A percentile compares a stretch with the other conserved stretches of the same genome.
These are phyloP conservation scores for Torrubiellomyces zombiae DNA, from an alignment of 2,329 filamentous ascomycete genomes.

Conservation along the genomic window DNA sequence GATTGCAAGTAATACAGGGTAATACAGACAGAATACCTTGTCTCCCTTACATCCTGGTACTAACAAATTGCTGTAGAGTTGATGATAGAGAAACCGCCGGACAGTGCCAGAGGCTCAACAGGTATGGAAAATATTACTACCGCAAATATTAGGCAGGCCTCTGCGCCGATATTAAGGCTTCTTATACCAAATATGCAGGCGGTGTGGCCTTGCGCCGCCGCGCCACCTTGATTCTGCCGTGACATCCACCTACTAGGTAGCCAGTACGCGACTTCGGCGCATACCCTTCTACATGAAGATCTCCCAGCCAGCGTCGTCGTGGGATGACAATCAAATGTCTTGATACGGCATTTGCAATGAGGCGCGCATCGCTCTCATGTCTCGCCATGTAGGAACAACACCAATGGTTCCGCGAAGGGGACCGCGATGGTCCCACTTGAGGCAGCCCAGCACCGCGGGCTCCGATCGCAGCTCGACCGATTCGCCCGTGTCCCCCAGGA, in stretches of 20 bases:
- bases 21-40: too few species aligned
- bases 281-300: too few species aligned
- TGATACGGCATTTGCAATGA: conserved; percentile 6
- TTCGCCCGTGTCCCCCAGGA: conserved; percentile 28
- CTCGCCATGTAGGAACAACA: conserved; percentile 22
- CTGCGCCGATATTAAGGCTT: too few species aligned
- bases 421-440: conserved; percentile 35
- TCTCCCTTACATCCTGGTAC: too few species aligned
- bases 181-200: conserved; percentile 10
- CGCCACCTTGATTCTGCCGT: conserved; percentile 12
- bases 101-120: too few species aligned
- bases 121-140: too few species aligned
- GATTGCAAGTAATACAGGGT: too few species aligned
- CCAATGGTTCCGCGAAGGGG: conserved; percentile 27
- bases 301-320: conserved; percentile 3
- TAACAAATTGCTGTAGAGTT: too few species aligned
- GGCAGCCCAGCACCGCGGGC: conserved; percentile 32
- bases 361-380: conserved; percentile 14
- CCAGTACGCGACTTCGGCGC: too few species aligned
- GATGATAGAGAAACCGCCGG: too few species aligned
- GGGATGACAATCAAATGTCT: conserved; percentile 3
- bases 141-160: too few species aligned
- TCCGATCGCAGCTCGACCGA: conserved; percentile 25
- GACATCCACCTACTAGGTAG: conserved; percentile 5
- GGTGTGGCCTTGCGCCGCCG: conserved; percentile 6